Evolutionary conservation across 2,329 filamentous ascomycete species (phyloP), one percentile per base, ranked within the genome.

Genomic region (Scortechinia acanthostroma): DNA sequence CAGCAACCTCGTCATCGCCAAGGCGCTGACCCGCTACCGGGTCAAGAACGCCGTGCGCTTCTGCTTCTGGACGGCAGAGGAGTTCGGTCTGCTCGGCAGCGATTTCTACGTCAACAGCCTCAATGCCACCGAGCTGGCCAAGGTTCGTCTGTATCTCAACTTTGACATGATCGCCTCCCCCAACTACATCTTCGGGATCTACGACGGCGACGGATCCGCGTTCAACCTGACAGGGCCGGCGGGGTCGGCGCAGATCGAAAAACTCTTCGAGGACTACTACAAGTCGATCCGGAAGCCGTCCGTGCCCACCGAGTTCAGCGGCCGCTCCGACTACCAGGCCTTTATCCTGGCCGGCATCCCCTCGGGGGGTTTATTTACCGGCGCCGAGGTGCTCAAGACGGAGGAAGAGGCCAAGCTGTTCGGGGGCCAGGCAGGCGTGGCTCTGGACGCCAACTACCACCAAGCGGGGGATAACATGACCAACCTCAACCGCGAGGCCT

Each of bases 311-410:
- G 65, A 65, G 3, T 79, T 80, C 48, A 69, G 73, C 25, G 76
- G 74, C 2, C 71, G 78, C 42, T 77, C 71, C 4, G 80, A 84
- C 54, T 83, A 83, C 50, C 75, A 72, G 13, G 71, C 74, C 1
- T 83, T 84, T 64, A 64, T 76, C 23, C 64, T 74, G 30, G 63
- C 70, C 21, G 71, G 75, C 28, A 80, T 79, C 53, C 74, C 66
- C 16, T 69, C 59, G 33, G 76, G 63, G n/a, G 77, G 77, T 5
- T 63, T 83, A 17, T 77, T 77, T 53, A 82, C 78, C 3, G 80
- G 80, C 3, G 77, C 75, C 1, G 76, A 78, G 47, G 69, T 63
- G 22, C 60, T 74, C 56, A 77, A 76, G 64, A 76, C 71, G 0
- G 59, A 61, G 13, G 66, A 69, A 17, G 66, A 77, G 48, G 66